These are phyloP conservation scores for Diaporthe citriasiana DNA, from an alignment of 2,329 filamentous ascomycete genomes.

Conservation along the genomic window DNA sequence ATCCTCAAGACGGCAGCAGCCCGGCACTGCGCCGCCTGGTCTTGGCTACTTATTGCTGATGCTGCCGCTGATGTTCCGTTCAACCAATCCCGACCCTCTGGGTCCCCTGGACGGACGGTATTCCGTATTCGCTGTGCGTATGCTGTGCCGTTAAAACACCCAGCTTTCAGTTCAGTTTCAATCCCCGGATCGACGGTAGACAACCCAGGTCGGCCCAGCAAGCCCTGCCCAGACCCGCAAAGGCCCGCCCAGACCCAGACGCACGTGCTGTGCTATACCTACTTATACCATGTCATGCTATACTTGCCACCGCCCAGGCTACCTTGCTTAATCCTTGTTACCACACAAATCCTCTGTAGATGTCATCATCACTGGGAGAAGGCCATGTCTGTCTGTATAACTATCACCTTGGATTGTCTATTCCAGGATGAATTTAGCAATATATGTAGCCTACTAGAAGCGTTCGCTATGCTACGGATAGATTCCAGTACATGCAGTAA, in stretches of 20 bases:
- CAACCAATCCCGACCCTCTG: slow-evolving; percentile 2
- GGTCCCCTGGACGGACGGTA: not conserved
- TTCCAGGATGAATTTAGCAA: no score
- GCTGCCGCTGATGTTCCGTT: not conserved
- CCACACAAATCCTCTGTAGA: not conserved
- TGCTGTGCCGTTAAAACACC: not conserved
- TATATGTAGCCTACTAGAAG: not conserved
- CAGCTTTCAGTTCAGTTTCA: not conserved
- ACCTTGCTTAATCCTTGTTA: not conserved
- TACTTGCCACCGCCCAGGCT: not conserved
- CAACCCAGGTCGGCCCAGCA: not conserved
- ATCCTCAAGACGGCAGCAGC: not conserved
- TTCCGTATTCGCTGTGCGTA: no score
- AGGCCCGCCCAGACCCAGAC: slow-evolving; percentile 10
- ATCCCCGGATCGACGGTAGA: slow-evolving; percentile 1
- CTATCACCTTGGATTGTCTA: not conserved
- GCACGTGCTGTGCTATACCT: slow-evolving; percentile 17
- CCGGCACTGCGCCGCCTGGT: not conserved
- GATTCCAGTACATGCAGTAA: not conserved
- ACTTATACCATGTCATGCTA: slow-evolving; percentile 4
- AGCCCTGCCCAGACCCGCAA: slow-evolving; percentile 15
- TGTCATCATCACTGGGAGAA: not conserved
- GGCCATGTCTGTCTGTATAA: not conserved
- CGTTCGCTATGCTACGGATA: no score
- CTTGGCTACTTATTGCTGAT: not conserved